phyloP scores from a whole-genome alignment of 176 grass and related monocot species.

The Oryza brachyantha region DNA sequence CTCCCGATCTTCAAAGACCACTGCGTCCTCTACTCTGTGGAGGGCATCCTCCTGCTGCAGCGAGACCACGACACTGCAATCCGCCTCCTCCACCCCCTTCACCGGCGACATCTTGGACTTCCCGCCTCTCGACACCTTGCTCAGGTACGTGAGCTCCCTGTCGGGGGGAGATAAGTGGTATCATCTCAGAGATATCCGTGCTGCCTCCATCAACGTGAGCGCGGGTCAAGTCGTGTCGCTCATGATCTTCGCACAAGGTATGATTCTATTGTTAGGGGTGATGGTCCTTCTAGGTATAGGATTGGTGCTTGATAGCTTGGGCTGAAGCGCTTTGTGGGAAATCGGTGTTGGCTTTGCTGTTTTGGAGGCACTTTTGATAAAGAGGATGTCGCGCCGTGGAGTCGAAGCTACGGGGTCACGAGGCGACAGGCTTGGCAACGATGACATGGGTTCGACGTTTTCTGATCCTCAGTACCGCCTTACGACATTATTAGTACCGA shows the following conservation, averaged over 20 bases:
- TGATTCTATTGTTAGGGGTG: too few relatives aligned
- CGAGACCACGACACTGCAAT: not conserved
- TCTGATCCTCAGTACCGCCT: too few relatives aligned
- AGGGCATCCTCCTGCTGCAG: not conserved
- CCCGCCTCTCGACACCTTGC: not conserved
- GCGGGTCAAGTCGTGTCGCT: not conserved
- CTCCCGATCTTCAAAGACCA: not conserved
- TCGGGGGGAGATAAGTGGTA: not conserved
- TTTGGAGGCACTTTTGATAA: too few relatives aligned
- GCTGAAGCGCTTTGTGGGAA: too few relatives aligned
- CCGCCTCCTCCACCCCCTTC: not conserved
- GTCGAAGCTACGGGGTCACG: too few relatives aligned
- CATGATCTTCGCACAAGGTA: not conserved
- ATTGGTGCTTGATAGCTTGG: too few relatives aligned
- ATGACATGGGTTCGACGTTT: too few relatives aligned
- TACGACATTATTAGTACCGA: too few relatives aligned
- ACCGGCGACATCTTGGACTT: not conserved
- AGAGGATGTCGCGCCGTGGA: too few relatives aligned
- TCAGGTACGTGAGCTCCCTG: not conserved
- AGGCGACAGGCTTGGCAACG: too few relatives aligned
- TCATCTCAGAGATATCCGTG: not conserved
- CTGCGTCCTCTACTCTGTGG: not conserved
- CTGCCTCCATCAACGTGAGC: not conserved
- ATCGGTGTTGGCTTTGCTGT: too few relatives aligned
- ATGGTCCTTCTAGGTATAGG: too few relatives aligned